Evolutionary conservation across 23 red algal species (phyloP).

Genomic region (Pyropia yezoensis): DNA sequence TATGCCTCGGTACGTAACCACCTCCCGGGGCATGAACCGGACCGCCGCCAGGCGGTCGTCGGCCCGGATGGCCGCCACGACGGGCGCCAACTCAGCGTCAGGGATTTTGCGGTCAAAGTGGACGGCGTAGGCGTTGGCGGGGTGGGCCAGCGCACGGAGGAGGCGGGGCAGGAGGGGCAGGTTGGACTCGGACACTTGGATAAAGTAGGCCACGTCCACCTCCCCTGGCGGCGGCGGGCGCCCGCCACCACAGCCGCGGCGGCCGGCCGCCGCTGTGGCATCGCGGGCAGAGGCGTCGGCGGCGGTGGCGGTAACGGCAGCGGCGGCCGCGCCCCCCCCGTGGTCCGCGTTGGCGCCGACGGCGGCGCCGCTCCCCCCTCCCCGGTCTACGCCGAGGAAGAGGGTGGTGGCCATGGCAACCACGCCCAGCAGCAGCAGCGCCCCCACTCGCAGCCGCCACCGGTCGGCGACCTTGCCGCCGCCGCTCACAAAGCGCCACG

Average conservation of each 20-base stretch:
- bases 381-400: too few relatives aligned
- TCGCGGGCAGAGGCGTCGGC: background rate
- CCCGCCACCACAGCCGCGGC: background rate
- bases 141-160: conserved; percentile 26
- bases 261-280: background rate
- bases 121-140: conserved; percentile 46
- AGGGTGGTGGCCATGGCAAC: too few relatives aligned
- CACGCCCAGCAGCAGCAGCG: too few relatives aligned
- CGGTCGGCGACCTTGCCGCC: background rate
- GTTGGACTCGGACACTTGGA: conserved; percentile 22
- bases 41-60: conserved; percentile 7
- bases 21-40: conserved; percentile 27
- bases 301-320: background rate
- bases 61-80: background rate
- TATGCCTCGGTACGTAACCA: conserved; percentile 66
- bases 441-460: background rate
- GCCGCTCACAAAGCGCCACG: background rate
- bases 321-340: too few relatives aligned
- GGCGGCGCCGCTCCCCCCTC: too few relatives aligned
- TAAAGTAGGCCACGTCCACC: conserved; percentile 47
- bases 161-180: conserved; percentile 18
- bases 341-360: background rate
- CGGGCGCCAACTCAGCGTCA: background rate
- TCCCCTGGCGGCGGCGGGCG: background rate
- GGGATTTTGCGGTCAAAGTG: conserved; percentile 60